Evolutionary conservation across 352 stramenopile genomes (phyloP).

Genomic region (Phytophthora kernoviae): DNA sequence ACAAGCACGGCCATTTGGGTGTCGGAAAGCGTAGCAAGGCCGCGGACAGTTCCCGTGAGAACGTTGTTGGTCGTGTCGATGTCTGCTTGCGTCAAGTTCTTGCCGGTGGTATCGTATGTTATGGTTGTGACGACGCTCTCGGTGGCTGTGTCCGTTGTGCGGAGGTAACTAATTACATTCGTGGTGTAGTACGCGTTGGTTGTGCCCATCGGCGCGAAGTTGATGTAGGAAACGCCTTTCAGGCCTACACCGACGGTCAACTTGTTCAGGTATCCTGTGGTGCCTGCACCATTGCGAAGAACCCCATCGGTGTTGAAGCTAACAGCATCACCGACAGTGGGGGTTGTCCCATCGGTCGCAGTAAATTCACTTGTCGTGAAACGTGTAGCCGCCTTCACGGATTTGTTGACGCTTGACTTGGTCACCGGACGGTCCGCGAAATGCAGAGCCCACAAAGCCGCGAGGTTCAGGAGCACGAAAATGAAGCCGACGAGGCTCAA

Average conservation of each 20-base stretch:
- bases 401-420: slow-evolving; percentile 9
- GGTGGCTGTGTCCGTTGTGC: slow-evolving; percentile 20
- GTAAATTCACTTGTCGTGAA: slow-evolving; percentile 47
- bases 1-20: slow-evolving; percentile 46
- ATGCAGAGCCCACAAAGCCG: slow-evolving; percentile 66
- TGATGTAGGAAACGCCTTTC: slow-evolving; percentile 42
- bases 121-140: slow-evolving; percentile 61
- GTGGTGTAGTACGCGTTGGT: slow-evolving; percentile 38
- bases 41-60: slow-evolving; percentile 39
- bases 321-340: slow-evolving; percentile 38
- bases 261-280: slow-evolving; percentile 64
- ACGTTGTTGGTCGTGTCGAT: slow-evolving; percentile 32
- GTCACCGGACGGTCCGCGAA: slow-evolving; percentile 50
- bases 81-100: slow-evolving; percentile 30
- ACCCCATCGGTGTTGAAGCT: slow-evolving; percentile 38
- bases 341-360: slow-evolving; percentile 15
- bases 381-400: slow-evolving; percentile 34
- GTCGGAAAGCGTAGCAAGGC: slow-evolving; percentile 65
- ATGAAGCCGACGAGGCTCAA: slow-evolving; percentile 44
- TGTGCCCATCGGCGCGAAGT: slow-evolving; percentile 53
- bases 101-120: slow-evolving; percentile 32
- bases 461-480: slow-evolving; percentile 67
- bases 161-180: slow-evolving; percentile 59
- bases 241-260: slow-evolving; percentile 22
- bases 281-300: slow-evolving; percentile 64